Evolutionary conservation across 768 basidiomycete genomes (phyloP), one percentile per base, ranked within the genome.

Genomic region (Suillus americanus): DNA sequence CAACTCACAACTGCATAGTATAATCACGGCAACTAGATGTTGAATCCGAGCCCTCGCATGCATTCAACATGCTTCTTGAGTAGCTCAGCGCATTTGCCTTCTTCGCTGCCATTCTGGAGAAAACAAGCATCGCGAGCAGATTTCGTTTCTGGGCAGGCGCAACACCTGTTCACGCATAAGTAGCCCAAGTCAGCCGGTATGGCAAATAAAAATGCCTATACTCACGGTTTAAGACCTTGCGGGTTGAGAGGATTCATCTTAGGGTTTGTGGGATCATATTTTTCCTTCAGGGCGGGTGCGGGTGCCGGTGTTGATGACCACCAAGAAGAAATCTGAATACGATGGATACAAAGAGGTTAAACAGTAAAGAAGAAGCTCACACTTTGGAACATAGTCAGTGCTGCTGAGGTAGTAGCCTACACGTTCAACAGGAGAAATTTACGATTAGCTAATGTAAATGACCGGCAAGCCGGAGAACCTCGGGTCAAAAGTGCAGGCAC

Each of bases 71-170:
- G 97, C 64, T 82, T 85, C 71, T 87, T 83, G 5, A 99, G 85
- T 54, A 95, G 79, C 60, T 91, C 86, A 71, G 82, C 87, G 80
- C 97, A 99, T 73, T 90, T 89, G 64, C 89, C 89, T 63, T 86
- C 83, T 7, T 91, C 90, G 64, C 86, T 85, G 25, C 82, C 77
- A 5, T 83, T 72, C 64, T 86, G 85, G 65, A 99, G 81, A 82
- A 97, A 99, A 78, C 97, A 99, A 68, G 95, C 89, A 76, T 99
- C 97, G 13, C 97, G 85, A n/a, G 83, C 84, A 2, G 89, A 85
- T 76, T 99, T 99, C 3, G 95, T 97, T 70, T 94, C 84, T 2
- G 95, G 95, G 73, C 97, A 99, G 50, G 96, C 97, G 73, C 97
- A 98, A 70, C 97, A 99, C 70, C 97, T 99, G 66, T 25, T 41